Evolutionary conservation across 306 rosid species (phyloP).

Genomic region (Dryas alaskensis): DNA sequence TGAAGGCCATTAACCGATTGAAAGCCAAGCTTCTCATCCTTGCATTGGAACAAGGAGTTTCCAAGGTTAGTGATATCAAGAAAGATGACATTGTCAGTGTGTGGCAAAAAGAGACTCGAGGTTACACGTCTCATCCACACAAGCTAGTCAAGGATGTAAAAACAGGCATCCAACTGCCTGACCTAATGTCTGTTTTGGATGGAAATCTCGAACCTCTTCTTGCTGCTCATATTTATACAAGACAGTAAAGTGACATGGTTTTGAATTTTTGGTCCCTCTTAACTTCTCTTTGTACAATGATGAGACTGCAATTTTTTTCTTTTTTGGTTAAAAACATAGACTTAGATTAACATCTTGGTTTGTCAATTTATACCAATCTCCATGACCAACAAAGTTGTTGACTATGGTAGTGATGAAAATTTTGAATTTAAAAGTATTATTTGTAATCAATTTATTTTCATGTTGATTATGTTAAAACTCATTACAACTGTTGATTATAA

Average conservation of each 20-base stretch:
- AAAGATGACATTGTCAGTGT: constrained; percentile 42
- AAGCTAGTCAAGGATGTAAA: constrained; percentile 63
- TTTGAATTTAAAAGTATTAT: too few relatives aligned
- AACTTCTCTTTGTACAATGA: background rate
- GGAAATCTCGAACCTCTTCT: constrained; percentile 74
- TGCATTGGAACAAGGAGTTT: constrained; percentile 63
- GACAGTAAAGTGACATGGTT: constrained; percentile 32
- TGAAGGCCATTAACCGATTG: constrained; percentile 74
- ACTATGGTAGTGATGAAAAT: background rate
- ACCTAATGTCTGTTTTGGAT: constrained; percentile 53
- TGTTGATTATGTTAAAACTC: too few relatives aligned
- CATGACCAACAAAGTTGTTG: background rate
- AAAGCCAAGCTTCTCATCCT: constrained; percentile 66
- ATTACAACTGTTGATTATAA: too few relatives aligned
- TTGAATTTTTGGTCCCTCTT: background rate
- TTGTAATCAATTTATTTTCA: too few relatives aligned
- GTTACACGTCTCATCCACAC: constrained; percentile 51
- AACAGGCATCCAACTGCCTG: constrained; percentile 60
- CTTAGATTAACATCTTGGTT: background rate
- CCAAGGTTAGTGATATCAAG: constrained; percentile 37
- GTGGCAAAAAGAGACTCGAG: constrained; percentile 51
- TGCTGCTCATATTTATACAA: constrained; percentile 58
- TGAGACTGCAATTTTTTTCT: constrained; percentile 4
- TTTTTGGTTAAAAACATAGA: background rate
- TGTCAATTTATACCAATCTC: background rate